Percentiles rank a stretch among this genome's conserved stretches.
Conservation (phyloP, 305 asterid genomes). For the Vinca major region DNA sequence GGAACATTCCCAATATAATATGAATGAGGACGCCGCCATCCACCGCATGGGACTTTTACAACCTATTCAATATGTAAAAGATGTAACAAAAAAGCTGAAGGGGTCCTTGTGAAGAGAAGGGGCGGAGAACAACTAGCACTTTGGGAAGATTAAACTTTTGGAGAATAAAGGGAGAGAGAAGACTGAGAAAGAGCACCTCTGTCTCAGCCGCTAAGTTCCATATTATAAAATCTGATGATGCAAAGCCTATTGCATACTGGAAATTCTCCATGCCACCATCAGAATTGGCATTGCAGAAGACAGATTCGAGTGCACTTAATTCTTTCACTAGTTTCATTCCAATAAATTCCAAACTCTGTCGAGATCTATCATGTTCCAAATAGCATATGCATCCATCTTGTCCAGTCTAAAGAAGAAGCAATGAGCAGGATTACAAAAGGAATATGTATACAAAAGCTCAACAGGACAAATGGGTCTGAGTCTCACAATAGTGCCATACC, state of each 20-base stretch:
- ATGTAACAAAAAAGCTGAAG: background rate
- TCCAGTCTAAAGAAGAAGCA: slow-evolving; percentile 53
- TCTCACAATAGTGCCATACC: slow-evolving; percentile 45
- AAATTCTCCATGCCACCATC: slow-evolving; percentile 33
- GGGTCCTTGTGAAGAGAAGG: slow-evolving; percentile 2
- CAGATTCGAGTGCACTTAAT: slow-evolving; percentile 54
- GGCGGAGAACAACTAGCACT: background rate
- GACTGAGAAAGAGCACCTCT: slow-evolving; percentile 37
- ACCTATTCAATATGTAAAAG: slow-evolving; percentile 33
- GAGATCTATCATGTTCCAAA: slow-evolving; percentile 50
- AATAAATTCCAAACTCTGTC: slow-evolving; percentile 51
- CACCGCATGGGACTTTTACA: slow-evolving; percentile 72
- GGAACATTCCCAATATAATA: slow-evolving; percentile 70
- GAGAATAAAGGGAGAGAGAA: slow-evolving; percentile 11
- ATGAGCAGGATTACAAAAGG: slow-evolving; percentile 12
- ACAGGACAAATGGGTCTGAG: slow-evolving; percentile 1
- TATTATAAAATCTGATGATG: slow-evolving; percentile 69
- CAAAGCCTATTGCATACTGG: slow-evolving; percentile 78
- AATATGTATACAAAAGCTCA: background rate
- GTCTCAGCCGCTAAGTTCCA: slow-evolving; percentile 69
- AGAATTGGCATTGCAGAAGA: slow-evolving; percentile 32
- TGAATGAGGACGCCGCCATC: slow-evolving; percentile 98
- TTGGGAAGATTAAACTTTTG: background rate
- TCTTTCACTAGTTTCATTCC: slow-evolving; percentile 91
- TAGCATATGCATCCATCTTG: slow-evolving; percentile 97